Evolutionary conservation across 2,329 filamentous ascomycete genomes (phyloP).

Genomic region (Orbilia blumenaviensis): DNA sequence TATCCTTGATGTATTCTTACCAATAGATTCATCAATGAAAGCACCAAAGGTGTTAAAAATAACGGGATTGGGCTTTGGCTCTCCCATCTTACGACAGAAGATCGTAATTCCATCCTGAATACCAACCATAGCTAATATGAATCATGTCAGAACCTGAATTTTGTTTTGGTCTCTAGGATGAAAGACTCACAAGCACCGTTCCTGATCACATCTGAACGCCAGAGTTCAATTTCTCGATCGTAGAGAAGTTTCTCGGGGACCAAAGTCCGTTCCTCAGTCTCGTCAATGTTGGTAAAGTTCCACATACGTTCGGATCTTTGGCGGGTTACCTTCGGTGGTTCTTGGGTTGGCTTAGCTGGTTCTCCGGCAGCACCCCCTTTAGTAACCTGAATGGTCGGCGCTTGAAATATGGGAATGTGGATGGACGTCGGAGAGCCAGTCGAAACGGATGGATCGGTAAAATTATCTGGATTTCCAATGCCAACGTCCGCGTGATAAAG

Average conservation of each 20-base stretch:
- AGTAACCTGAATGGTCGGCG: not conserved
- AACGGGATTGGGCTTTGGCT: not conserved
- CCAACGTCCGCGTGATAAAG: not conserved
- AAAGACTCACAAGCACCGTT: conserved; percentile 28
- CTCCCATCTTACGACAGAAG: conserved; percentile 30
- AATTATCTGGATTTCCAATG: not conserved
- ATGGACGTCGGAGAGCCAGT: not conserved
- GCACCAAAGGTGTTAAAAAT: conserved; percentile 32
- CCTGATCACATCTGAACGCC: conserved; percentile 20
- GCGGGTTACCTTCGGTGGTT: not conserved
- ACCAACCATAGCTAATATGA: conserved; percentile 3
- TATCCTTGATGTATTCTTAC: not conserved
- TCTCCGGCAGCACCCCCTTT: not conserved
- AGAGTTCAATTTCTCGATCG: conserved; percentile 17
- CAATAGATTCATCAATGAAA: conserved; percentile 22
- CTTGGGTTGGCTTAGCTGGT: not conserved
- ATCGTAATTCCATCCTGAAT: conserved; percentile 31
- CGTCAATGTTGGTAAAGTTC: conserved; percentile 6
- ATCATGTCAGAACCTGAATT: not conserved
- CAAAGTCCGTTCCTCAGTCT: not conserved
- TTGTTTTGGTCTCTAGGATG: not conserved
- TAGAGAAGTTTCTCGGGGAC: conserved; percentile 25
- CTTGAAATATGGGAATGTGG: not conserved
- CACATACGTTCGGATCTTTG: conserved; percentile 22
- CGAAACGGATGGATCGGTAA: conserved; percentile 3